phyloP scores from a whole-genome alignment of 306 rosid genomes.

The cucumber (Cucumis sativus) region Cucumber_9930_V3 NC_026657.2:35576001-35576500 shows the following conservation, averaged over 20 bases:
- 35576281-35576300: neutral
- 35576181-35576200: neutral
- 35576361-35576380: no score
- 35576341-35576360: neutral
- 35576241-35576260: neutral
- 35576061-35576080: neutral
- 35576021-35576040: neutral
- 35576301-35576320: no score
- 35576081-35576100: no score
- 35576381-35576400: no score
- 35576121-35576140: neutral
- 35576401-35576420: no score
- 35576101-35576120: no score
- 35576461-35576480: neutral
- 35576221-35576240: no score
- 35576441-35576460: no score
- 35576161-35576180: neutral
- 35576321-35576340: neutral
- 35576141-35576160: neutral
- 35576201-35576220: neutral
- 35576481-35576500: neutral
- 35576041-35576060: neutral
- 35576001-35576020: no score
- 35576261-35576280: neutral
- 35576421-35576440: no score